These are phyloP conservation scores for Gomphus bonarii DNA, from an alignment of 1,284 basidiomycete species.

Conservation along the genomic window DNA sequence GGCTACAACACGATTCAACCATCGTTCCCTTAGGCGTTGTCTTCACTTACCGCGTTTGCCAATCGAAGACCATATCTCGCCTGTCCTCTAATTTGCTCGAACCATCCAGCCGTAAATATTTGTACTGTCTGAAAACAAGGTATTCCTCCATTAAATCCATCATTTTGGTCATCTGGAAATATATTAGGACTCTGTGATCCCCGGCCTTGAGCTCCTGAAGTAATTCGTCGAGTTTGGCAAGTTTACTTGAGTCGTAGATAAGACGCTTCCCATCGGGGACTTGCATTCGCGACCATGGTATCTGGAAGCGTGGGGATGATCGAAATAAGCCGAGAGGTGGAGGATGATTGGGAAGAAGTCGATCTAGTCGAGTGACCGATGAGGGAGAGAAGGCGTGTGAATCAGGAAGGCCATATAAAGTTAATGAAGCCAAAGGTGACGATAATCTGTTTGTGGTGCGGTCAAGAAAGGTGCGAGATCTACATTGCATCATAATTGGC, in stretches of 20 bases:
- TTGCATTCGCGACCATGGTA: conserved; percentile 81
- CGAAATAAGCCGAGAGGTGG: conserved; percentile 62
- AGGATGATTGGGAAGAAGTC: conserved; percentile 51
- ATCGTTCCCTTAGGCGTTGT: neutral
- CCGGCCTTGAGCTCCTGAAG: conserved; percentile 89
- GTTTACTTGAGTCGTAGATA: conserved; percentile 95
- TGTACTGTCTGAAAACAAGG: conserved; percentile 95
- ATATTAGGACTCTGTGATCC: conserved; percentile 92
- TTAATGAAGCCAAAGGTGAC: conserved; percentile 61
- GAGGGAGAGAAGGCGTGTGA: conserved; percentile 26
- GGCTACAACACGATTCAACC: conserved; percentile 32
- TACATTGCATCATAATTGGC: conserved; percentile 64
- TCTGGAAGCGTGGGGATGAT: conserved; percentile 61
- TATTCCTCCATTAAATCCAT: conserved; percentile 99
- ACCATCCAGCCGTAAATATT: conserved; percentile 93
- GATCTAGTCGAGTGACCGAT: conserved; percentile 56
- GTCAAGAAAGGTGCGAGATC: conserved; percentile 75
- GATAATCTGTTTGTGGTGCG: conserved; percentile 51
- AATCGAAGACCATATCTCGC: conserved; percentile 98
- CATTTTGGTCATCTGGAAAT: conserved; percentile 99
- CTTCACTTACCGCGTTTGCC: conserved; percentile 83
- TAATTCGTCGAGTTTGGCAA: conserved; percentile 82
- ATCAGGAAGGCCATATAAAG: conserved; percentile 76
- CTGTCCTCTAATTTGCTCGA: conserved; percentile 93
- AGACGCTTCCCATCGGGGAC: conserved; percentile 94